Evolutionary conservation across 2,329 filamentous ascomycete species (phyloP).

Genomic region (Volutella citrinella): DNA sequence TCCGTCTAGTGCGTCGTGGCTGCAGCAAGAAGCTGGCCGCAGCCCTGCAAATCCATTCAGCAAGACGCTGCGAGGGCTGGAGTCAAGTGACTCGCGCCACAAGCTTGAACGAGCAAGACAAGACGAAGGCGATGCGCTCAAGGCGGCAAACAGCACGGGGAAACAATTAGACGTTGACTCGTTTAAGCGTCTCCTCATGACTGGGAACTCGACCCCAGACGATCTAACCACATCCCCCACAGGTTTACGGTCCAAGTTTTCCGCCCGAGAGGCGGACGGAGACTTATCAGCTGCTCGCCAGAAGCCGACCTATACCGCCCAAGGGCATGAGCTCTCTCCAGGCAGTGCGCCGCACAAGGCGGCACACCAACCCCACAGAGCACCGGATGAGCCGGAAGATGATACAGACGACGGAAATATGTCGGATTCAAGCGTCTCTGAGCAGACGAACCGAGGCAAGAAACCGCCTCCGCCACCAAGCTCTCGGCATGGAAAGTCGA

Average conservation of each 20-base stretch:
- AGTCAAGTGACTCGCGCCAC: slow-evolving; percentile 33
- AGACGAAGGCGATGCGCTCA: slow-evolving; percentile 30
- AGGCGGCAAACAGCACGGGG: slow-evolving; percentile 32
- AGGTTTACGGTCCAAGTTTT: slow-evolving; percentile 10
- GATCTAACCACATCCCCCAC: slow-evolving; percentile 5
- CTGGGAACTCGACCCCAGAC: slow-evolving; percentile 53
- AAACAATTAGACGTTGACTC: slow-evolving; percentile 70
- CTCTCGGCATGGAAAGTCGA: slow-evolving; percentile 74
- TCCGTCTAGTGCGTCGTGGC: too few species aligned
- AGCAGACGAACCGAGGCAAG: slow-evolving; percentile 39
- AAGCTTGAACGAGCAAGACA: slow-evolving; percentile 28
- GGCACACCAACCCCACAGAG: slow-evolving; percentile 19
- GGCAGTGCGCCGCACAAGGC: slow-evolving; percentile 16
- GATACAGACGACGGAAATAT: slow-evolving; percentile 17
- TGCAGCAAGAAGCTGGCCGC: slow-evolving; percentile 23
- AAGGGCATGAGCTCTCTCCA: slow-evolving; percentile 8
- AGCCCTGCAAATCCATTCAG: slow-evolving; percentile 47
- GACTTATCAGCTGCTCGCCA: slow-evolving; percentile 16
- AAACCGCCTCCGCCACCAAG: slow-evolving; percentile 69
- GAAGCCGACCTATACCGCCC: slow-evolving; percentile 14
- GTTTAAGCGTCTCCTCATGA: slow-evolving; percentile 74
- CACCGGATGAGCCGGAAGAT: slow-evolving; percentile 20
- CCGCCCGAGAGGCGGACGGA: slow-evolving; percentile 5
- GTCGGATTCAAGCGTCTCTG: slow-evolving; percentile 28
- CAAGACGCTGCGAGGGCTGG: slow-evolving; percentile 51